Base-by-base conservation (phyloP, 2,329 filamentous ascomycete species). In the Neopestalotiopsis sp. region DNA sequence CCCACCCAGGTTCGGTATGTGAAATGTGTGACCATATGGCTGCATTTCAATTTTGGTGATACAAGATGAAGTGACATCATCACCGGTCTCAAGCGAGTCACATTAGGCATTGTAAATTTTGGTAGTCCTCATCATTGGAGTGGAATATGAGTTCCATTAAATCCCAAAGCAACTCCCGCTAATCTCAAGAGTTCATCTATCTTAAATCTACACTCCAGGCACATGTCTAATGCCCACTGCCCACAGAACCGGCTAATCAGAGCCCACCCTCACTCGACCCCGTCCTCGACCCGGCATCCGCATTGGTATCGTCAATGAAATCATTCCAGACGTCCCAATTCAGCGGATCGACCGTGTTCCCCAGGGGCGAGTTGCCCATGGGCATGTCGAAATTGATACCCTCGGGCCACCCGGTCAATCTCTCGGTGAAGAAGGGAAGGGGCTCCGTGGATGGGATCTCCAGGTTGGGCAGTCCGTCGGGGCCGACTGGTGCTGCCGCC, bases 241-340 rank as follows among this genome's bases (percentile, higher is more conserved):
- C 32, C 34, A 28, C 24, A 28, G 3, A 3, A 28, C 24, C 34
- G 28, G 20, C 42, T 56, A 4, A 59, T 32, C 30, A 52, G 28
- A 28, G 70, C 28, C 68, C 72, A 9, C 68, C 70, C 49, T 75
- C 75, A 45, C 76, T 76, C 1, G 72, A 74, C 7, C 71, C 72
- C 4, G 75, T 75, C 40, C 72, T 73, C 2, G 73, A 74, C 30
- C 69, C 71, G n/a, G 65, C 69, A 24, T 81, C 77, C 58, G 77
- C 76, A 56, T 78, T 77, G 4, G 82, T 80, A 65, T 84, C 83
- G 42, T 75, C 75, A 56, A 84, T 75, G 70, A 85, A 85, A 38
- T 85, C 83, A 69, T 81, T 82, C 83, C 83, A 85, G 12, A 79
- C 77, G 61, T 77, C 76, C 82, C 79, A 79, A 42, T 80, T 77